phyloP scores from a whole-genome alignment of 108 stramenopile genomes.

The Cylindrotheca fusiformis region DNA sequence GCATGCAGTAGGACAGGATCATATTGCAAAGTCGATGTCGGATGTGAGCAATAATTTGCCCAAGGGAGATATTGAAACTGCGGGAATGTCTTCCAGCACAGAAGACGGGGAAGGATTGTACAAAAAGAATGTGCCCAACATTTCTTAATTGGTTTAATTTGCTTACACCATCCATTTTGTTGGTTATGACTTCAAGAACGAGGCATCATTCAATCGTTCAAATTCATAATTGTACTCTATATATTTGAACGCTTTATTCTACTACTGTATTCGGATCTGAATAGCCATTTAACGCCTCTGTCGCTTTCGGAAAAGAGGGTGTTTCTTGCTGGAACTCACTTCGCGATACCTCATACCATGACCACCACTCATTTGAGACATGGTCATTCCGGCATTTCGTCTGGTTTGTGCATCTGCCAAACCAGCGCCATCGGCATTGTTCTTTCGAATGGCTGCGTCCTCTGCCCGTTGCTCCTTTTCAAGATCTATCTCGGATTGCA shows the following conservation, averaged over 20 bases:
- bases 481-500: constrained; percentile 72
- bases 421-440: constrained; percentile 79
- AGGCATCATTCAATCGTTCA: too few relatives aligned
- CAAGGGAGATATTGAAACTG: too few relatives aligned
- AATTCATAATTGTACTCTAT: too few relatives aligned
- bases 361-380: constrained; percentile 78
- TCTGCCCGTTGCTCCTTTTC: constrained; percentile 85
- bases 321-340: constrained; percentile 55
- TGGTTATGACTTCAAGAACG: too few relatives aligned
- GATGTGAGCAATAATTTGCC: too few relatives aligned
- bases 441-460: constrained; percentile 89
- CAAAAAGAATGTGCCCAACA: too few relatives aligned
- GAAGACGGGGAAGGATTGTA: too few relatives aligned
- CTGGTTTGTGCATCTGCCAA: constrained; percentile 80
- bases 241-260: too few relatives aligned
- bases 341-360: constrained; percentile 73
- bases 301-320: constrained; percentile 84
- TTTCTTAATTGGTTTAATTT: too few relatives aligned
- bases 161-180: too few relatives aligned
- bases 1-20: constrained; percentile 21
- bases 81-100: too few relatives aligned
- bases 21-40: background rate
- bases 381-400: constrained; percentile 63
- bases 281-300: constrained; percentile 24
- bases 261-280: too few relatives aligned